Evolutionary conservation across 805 yeast genomes (phyloP).

Genomic region (Barnettozyma populi): DNA sequence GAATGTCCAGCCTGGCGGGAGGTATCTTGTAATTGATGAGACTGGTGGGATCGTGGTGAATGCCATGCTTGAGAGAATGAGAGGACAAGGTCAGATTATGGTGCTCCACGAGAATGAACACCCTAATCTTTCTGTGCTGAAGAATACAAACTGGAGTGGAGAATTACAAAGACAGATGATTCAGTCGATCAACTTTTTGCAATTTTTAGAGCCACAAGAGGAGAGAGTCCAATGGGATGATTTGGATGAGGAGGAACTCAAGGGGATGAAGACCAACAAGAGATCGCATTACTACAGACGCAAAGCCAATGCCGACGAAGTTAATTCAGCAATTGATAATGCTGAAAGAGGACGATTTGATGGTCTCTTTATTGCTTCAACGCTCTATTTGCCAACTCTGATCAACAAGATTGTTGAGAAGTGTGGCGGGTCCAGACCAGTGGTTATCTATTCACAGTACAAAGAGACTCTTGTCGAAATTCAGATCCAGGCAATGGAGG

Average conservation of each 20-base stretch:
- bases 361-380: constrained; percentile 67
- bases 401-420: constrained; percentile 57
- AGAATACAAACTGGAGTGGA: constrained; percentile 58
- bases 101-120: constrained; percentile 91
- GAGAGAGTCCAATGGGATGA: constrained; percentile 42
- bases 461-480: constrained; percentile 76
- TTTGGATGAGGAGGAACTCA: constrained; percentile 46
- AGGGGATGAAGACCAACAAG: constrained; percentile 51
- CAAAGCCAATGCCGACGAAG: constrained; percentile 47
- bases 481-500: constrained; percentile 60
- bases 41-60: constrained; percentile 89
- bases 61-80: constrained; percentile 87
- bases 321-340: constrained; percentile 40
- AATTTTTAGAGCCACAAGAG: constrained; percentile 71
- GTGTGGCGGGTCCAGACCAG: constrained; percentile 80
- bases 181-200: constrained; percentile 69
- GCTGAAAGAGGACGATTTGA: constrained; percentile 58
- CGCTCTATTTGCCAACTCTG: constrained; percentile 62
- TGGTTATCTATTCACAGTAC: constrained; percentile 75
- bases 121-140: constrained; percentile 68
- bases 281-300: constrained; percentile 65
- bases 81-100: constrained; percentile 61
- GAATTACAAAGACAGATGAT: constrained; percentile 49
- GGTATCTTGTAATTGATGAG: constrained; percentile 83
- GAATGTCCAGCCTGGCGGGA: constrained; percentile 85